Percentiles rank a stretch among this genome's conserved stretches.
These are phyloP conservation scores for Diaporthe longicolla DNA, from an alignment of 2,329 filamentous ascomycete genomes.

Conservation along the genomic window DNA sequence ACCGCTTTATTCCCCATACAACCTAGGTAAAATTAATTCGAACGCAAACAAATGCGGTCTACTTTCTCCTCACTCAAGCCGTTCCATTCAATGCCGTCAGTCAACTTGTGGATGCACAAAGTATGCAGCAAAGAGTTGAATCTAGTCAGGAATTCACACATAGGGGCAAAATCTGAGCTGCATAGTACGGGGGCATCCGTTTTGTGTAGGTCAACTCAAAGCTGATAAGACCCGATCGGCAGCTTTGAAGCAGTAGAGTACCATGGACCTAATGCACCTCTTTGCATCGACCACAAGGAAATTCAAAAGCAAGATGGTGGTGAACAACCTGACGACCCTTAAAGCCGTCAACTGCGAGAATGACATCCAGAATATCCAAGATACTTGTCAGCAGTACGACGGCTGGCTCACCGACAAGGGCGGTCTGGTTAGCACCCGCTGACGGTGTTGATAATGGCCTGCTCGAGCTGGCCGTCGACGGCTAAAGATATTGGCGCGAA, in stretches of 20 bases:
- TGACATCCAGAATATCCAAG: slow-evolving; percentile 14
- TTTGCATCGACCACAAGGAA: slow-evolving; percentile 30
- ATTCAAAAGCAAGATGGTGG: slow-evolving; percentile 27
- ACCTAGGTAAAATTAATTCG: not conserved
- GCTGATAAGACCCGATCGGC: slow-evolving; percentile 36
- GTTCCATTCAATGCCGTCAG: not conserved
- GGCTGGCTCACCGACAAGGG: slow-evolving; percentile 29
- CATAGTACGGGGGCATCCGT: no score
- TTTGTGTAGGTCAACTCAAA: not conserved
- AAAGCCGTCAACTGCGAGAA: slow-evolving; percentile 22
- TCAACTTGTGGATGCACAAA: slow-evolving; percentile 16
- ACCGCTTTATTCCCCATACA: not conserved
- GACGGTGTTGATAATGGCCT: slow-evolving; percentile 30
- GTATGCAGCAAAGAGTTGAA: slow-evolving; percentile 10
- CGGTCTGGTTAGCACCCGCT: slow-evolving; percentile 33
- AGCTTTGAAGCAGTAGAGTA: slow-evolving; percentile 6
- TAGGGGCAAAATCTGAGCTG: no score
- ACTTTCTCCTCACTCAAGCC: no score
- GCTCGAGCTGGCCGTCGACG: slow-evolving; percentile 31
- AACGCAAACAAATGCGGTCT: no score
- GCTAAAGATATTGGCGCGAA: slow-evolving; percentile 23
- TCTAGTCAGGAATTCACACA: no score
- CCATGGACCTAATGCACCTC: slow-evolving; percentile 35
- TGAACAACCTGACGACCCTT: slow-evolving; percentile 36
- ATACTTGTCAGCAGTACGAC: slow-evolving; percentile 32